Conservation (phyloP, 805 yeast genomes). For the Nakazawaea populi region DNA sequence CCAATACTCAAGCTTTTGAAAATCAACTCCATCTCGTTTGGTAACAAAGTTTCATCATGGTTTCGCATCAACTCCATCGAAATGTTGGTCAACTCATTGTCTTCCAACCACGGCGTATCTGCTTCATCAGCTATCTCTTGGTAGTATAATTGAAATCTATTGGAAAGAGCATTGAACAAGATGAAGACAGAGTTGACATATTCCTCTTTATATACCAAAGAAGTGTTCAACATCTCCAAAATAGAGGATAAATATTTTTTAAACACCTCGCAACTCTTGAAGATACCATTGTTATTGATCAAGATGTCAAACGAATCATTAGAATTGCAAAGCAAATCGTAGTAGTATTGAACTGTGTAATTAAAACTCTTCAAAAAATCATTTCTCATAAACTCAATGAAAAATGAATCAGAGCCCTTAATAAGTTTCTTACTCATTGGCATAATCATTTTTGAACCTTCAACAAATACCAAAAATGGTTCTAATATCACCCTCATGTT, state of each 20-base stretch:
- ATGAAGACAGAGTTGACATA: slow-evolving; percentile 42
- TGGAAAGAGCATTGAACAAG: slow-evolving; percentile 31
- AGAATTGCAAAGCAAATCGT: slow-evolving; percentile 39
- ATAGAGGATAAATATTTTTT: slow-evolving; percentile 31
- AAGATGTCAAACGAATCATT: slow-evolving; percentile 29
- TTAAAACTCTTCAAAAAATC: slow-evolving; percentile 62
- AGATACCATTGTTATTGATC: slow-evolving; percentile 23
- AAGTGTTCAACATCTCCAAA: slow-evolving; percentile 47
- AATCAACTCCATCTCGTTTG: slow-evolving; percentile 23
- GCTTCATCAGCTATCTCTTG: slow-evolving; percentile 16
- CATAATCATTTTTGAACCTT: slow-evolving; percentile 37
- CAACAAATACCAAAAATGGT: slow-evolving; percentile 61
- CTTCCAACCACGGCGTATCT: slow-evolving; percentile 27
- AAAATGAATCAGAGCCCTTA: slow-evolving; percentile 32
- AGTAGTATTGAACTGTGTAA: slow-evolving; percentile 45
- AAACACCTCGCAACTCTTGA: slow-evolving; percentile 34
- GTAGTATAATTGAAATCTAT: slow-evolving; percentile 25
- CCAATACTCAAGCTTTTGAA: slow-evolving; percentile 17
- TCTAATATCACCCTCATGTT: slow-evolving; percentile 78
- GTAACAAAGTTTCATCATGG: slow-evolving; percentile 12
- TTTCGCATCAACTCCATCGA: slow-evolving; percentile 26
- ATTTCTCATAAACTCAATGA: slow-evolving; percentile 56
- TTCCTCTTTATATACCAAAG: slow-evolving; percentile 50
- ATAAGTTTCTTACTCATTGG: slow-evolving; percentile 13
- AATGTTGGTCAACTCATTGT: slow-evolving; percentile 22